A percentile compares a stretch with the other conserved stretches of the same genome.
These are phyloP conservation scores for Sicyos baderoa DNA, from an alignment of 306 rosid genomes.

Conservation along the genomic window DNA sequence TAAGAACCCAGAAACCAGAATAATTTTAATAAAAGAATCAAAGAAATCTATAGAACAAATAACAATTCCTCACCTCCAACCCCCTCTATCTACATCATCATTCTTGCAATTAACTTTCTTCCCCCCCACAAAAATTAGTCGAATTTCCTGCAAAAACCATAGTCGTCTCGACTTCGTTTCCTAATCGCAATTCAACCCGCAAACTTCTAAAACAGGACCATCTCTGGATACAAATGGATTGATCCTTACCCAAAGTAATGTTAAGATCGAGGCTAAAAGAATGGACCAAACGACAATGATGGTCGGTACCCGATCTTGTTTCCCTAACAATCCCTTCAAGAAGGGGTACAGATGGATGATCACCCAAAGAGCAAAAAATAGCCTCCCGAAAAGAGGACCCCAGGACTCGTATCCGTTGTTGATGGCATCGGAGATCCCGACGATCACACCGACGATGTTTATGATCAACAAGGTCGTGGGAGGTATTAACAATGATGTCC, in stretches of 20 bases:
- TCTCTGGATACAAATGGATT: constrained; percentile 79
- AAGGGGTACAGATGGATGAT: constrained; percentile 89
- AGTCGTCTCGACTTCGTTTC: constrained; percentile 11
- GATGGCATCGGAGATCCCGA: constrained; percentile 85
- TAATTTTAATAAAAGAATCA: constrained; percentile 68
- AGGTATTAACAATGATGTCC: constrained; percentile 82
- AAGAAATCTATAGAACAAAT: constrained; percentile 46
- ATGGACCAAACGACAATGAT: constrained; percentile 92
- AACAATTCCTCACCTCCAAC: constrained; percentile 45
- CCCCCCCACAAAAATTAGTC: constrained; percentile 31
- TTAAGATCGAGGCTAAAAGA: constrained; percentile 74
- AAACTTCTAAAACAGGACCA: constrained; percentile 72
- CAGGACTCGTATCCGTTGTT: constrained; percentile 91
- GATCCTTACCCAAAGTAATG: constrained; percentile 82
- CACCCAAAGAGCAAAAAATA: constrained; percentile 91
- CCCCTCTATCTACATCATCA: constrained; percentile 26
- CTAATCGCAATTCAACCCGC: constrained; percentile 77
- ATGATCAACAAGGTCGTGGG: constrained; percentile 72
- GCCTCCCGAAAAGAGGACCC: constrained; percentile 94
- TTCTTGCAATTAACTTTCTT: constrained; percentile 1
- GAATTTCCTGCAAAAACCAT: constrained; percentile 20
- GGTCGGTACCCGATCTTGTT: constrained; percentile 78
- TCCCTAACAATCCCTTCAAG: constrained; percentile 83
- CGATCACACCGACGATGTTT: constrained; percentile 73
- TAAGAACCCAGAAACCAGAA: constrained; percentile 20